Conservation (phyloP, 768 basidiomycete genomes). For the Boletus rubescentipes region DNA sequence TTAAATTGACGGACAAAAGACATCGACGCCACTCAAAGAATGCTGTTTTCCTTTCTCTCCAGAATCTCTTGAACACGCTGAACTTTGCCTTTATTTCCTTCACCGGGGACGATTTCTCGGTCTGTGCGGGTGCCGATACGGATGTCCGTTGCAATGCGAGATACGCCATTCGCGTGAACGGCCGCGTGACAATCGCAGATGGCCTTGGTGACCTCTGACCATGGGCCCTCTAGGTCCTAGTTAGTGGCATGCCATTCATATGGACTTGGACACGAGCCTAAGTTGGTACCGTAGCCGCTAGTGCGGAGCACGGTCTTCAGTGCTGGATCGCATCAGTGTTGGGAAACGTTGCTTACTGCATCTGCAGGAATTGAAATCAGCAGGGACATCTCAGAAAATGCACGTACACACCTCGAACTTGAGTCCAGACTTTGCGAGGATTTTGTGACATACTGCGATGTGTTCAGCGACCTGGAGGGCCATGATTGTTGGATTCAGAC, state of each 20-base stretch:
- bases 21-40: background rate
- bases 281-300: slow-evolving; percentile 91
- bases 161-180: slow-evolving; percentile 73
- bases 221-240: slow-evolving; percentile 64
- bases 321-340: slow-evolving; percentile 34
- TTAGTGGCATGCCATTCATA: background rate
- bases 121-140: slow-evolving; percentile 90
- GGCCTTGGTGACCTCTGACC: slow-evolving; percentile 77
- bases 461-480: slow-evolving; percentile 63
- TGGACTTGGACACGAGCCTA: slow-evolving; percentile 46
- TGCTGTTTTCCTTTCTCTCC: slow-evolving; percentile 29
- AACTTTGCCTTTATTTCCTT: slow-evolving; percentile 80
- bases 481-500: background rate
- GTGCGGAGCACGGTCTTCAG: slow-evolving; percentile 28
- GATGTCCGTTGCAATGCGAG: slow-evolving; percentile 86
- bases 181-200: slow-evolving; percentile 92
- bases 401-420: slow-evolving; percentile 62
- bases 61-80: slow-evolving; percentile 80
- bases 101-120: slow-evolving; percentile 56
- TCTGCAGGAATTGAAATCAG: slow-evolving; percentile 20
- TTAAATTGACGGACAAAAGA: background rate
- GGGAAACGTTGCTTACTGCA: slow-evolving; percentile 36
- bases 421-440: slow-evolving; percentile 82
- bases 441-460: slow-evolving; percentile 77
- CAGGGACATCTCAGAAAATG: background rate